phyloP scores from a whole-genome alignment of 2,329 filamentous ascomycete genomes.

The Trichoderma oligosporum region DNA sequence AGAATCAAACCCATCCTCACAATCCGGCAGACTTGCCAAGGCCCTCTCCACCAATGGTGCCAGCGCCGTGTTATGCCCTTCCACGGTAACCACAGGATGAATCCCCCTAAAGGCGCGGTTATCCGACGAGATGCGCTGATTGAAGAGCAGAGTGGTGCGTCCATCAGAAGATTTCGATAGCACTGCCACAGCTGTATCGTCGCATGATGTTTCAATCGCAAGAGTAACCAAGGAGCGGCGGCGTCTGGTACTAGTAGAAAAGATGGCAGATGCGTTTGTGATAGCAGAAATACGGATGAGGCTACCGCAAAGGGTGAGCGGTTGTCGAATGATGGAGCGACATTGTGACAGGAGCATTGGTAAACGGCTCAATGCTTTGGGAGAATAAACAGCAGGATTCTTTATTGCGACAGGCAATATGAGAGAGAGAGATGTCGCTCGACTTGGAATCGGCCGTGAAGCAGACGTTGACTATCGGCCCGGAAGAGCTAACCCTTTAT shows the following conservation, averaged over 20 bases:
- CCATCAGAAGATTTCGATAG: constrained; percentile 55
- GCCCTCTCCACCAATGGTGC: constrained; percentile 65
- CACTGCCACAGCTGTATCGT: constrained; percentile 87
- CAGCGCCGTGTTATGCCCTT: constrained; percentile 70
- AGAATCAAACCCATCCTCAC: not conserved
- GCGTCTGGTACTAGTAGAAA: not conserved
- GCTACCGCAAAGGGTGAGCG: not conserved
- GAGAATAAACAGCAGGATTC: too few relatives aligned
- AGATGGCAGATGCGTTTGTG: not conserved
- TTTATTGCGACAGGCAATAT: too few relatives aligned
- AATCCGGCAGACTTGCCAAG: constrained; percentile 48
- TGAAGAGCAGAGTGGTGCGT: constrained; percentile 64
- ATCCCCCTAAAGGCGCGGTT: constrained; percentile 73
- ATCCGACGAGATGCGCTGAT: constrained; percentile 77
- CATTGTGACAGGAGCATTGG: not conserved
- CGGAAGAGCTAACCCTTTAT: not conserved
- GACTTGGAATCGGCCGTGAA: too few relatives aligned
- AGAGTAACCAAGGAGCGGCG: constrained; percentile 50
- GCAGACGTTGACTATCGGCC: not conserved
- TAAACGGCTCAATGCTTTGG: not conserved
- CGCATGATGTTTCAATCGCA: constrained; percentile 82
- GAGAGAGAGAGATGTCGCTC: too few relatives aligned
- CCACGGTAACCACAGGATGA: constrained; percentile 70
- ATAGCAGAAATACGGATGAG: not conserved
- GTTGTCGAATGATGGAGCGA: not conserved